These are phyloP conservation scores for Rhodotorula graminis DNA, from an alignment of 768 basidiomycete genomes.

Conservation along the genomic window DNA sequence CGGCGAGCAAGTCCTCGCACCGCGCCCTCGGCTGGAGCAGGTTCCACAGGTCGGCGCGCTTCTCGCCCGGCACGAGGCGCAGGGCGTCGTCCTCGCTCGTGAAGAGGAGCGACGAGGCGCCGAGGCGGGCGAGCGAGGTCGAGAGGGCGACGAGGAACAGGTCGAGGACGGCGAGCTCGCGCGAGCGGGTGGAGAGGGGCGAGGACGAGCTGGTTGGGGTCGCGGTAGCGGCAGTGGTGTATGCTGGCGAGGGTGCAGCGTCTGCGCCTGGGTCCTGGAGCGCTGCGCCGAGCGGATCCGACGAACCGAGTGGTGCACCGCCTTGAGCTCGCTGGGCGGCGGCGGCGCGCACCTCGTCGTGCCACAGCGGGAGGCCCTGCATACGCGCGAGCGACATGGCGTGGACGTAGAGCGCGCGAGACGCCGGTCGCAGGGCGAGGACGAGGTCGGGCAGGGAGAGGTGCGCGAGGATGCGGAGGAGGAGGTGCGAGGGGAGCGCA, in stretches of 20 bases:
- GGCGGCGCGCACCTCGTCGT: background rate
- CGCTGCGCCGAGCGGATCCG: background rate
- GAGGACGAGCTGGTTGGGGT: background rate
- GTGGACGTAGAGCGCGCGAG: background rate
- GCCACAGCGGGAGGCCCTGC: background rate
- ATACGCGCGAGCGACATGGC: background rate
- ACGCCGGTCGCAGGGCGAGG: constrained; percentile 2
- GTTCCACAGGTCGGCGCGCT: constrained; percentile 12
- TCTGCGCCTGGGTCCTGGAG: too few relatives aligned
- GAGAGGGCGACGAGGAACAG: constrained; percentile 11
- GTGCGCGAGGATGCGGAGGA: constrained; percentile 7
- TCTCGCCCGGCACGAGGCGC: background rate
- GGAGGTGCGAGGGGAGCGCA: constrained; percentile 8
- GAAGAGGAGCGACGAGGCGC: constrained; percentile 4
- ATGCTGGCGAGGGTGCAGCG: too few relatives aligned
- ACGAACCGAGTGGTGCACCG: background rate
- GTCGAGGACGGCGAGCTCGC: constrained; percentile 17
- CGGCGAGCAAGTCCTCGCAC: constrained; percentile 16
- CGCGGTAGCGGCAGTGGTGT: background rate
- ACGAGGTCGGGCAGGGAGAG: constrained; percentile 7
- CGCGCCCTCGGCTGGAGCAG: constrained; percentile 18
- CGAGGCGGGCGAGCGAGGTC: background rate
- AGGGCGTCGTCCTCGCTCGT: constrained; percentile 6
- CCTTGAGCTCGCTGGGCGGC: background rate
- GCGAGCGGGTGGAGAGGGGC: background rate